A percentile compares a stretch with the other conserved stretches of the same genome.
These are phyloP conservation scores for Pythium phragmitis DNA, from an alignment of 352 stramenopile genomes.

Conservation along the genomic window DNA sequence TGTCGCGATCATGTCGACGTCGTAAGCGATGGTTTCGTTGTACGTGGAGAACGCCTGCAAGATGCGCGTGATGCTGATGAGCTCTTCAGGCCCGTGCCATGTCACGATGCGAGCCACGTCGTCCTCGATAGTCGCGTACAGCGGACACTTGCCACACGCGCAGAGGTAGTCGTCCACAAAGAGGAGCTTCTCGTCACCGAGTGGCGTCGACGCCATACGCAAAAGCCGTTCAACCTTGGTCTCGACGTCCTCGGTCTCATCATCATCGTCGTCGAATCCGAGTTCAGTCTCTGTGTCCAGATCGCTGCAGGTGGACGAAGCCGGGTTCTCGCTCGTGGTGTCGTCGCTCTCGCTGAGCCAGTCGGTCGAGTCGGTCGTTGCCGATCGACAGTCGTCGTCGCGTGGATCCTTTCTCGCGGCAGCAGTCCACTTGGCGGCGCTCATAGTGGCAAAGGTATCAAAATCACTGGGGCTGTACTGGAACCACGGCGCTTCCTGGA, in stretches of 20 bases:
- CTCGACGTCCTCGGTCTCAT: constrained; percentile 18
- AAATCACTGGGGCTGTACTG: constrained; percentile 17
- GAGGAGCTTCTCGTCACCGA: neutral
- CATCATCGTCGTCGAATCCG: constrained; percentile 1
- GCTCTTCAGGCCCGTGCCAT: constrained; percentile 19
- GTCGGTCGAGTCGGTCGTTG: constrained; percentile 25
- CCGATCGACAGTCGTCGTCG: constrained; percentile 17
- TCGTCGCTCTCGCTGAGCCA: constrained; percentile 23
- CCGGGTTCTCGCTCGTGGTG: constrained; percentile 13
- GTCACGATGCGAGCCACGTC: constrained; percentile 21
- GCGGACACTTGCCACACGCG: constrained; percentile 24
- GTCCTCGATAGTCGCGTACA: constrained; percentile 18
- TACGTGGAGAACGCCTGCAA: constrained; percentile 71
- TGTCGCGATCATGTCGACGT: constrained; percentile 44
- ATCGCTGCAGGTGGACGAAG: constrained; percentile 5
- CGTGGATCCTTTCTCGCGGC: neutral
- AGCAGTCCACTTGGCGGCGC: constrained; percentile 1
- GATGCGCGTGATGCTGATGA: constrained; percentile 39
- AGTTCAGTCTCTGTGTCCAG: neutral
- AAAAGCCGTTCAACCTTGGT: constrained; percentile 11
- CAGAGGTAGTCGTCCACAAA: constrained; percentile 26
- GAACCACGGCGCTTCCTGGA: constrained; percentile 18
- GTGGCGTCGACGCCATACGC: constrained; percentile 8
- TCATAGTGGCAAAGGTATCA: neutral
- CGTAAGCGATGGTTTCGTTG: constrained; percentile 56